Percentiles rank a stretch among this genome's conserved stretches.
These are phyloP conservation scores for Leishmania major DNA, from an alignment of 208 protist genomes.

Conservation along the genomic window DNA sequence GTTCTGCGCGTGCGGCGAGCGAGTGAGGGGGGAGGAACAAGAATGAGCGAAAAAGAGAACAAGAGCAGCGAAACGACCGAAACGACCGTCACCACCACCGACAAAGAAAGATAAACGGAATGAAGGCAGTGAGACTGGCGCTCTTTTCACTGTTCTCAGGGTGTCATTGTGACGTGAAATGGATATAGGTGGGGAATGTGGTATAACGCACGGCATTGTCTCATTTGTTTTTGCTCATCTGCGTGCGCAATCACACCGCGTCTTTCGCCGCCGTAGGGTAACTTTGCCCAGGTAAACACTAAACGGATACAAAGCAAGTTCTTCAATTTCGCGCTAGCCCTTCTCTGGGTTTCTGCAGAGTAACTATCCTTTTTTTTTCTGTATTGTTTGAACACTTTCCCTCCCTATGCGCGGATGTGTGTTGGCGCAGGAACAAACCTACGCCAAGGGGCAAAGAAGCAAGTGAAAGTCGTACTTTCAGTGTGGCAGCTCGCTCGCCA, in stretches of 20 bases:
- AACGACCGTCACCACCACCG: too few species aligned
- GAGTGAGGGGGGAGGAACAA: not conserved
- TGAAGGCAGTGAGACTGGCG: not conserved
- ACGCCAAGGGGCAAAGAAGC: not conserved
- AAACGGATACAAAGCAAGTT: not conserved
- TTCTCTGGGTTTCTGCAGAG: not conserved
- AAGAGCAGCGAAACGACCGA: not conserved
- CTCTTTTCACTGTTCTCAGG: not conserved
- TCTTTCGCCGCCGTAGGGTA: not conserved
- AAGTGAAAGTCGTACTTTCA: not conserved
- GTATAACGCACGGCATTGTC: not conserved
- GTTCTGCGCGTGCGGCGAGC: not conserved
- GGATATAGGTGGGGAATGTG: not conserved
- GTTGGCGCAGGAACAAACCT: not conserved
- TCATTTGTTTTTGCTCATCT: not conserved
- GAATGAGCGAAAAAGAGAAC: not conserved
- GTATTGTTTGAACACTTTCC: not conserved
- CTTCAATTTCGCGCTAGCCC: not conserved
- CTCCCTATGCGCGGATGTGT: too few species aligned
- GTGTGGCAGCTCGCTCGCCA: not conserved
- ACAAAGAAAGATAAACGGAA: not conserved
- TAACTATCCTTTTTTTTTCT: not conserved
- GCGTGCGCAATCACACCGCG: not conserved
- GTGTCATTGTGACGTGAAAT: not conserved
- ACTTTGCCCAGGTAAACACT: not conserved